Percentiles rank a stretch among this genome's conserved stretches.
Evolutionary conservation across 768 basidiomycete genomes (phyloP).

Genomic region (Gymnopilus dilepis): DNA sequence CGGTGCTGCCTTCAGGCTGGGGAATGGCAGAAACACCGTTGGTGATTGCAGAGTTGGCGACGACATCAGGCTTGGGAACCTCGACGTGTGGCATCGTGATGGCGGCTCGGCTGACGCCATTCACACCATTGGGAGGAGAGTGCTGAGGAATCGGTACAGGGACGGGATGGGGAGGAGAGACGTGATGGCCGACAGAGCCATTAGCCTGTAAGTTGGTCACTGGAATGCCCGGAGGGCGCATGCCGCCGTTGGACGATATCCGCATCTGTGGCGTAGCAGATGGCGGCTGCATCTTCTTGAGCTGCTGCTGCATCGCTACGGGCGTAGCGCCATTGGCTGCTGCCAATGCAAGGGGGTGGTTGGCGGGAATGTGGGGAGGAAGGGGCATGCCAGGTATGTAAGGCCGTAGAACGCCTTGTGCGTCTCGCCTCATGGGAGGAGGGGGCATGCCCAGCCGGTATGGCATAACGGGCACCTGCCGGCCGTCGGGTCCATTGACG

Average conservation of each 20-base stretch:
- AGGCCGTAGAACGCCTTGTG: conserved; percentile 31
- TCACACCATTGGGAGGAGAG: conserved; percentile 41
- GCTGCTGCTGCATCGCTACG: conserved; percentile 61
- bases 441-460: conserved; percentile 51
- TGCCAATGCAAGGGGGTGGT: conserved; percentile 58
- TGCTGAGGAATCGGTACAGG: conserved; percentile 36
- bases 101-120: conserved; percentile 42
- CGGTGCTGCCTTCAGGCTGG: conserved; percentile 29
- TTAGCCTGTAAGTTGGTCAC: conserved; percentile 33
- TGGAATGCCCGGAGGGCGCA: conserved; percentile 52
- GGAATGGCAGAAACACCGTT: conserved; percentile 39
- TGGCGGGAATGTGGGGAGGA: conserved; percentile 27
- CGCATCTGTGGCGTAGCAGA: conserved; percentile 59
- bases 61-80: conserved; percentile 38
- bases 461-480: conserved; percentile 53
- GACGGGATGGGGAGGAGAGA: conserved; percentile 45
- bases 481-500: conserved; percentile 52
- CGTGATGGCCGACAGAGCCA: conserved; percentile 39
- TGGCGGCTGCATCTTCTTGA: conserved; percentile 69
- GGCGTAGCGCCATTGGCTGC: conserved; percentile 52
- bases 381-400: conserved; percentile 11
- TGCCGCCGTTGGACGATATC: conserved; percentile 62
- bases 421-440: conserved; percentile 38
- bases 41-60: conserved; percentile 32
- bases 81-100: conserved; percentile 56